Conservation (phyloP, 2,329 filamentous ascomycete species). For the Arthrinium phaeospermum region DNA sequence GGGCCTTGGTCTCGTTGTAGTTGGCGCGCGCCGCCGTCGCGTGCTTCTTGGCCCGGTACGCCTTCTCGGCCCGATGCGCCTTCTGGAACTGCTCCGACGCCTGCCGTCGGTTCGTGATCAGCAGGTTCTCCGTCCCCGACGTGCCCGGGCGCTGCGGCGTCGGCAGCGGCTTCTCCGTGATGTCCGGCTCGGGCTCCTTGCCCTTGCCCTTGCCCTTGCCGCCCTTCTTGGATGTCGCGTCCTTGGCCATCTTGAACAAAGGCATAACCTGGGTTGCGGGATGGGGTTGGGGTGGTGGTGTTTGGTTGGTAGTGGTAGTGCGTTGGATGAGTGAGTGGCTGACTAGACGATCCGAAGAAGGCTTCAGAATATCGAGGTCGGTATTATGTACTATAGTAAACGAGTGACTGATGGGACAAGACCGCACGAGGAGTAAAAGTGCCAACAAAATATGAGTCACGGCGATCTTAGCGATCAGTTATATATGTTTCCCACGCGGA, state of each 20-base stretch:
- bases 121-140: constrained; percentile 49
- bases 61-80: constrained; percentile 47
- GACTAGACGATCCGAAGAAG: neutral
- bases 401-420: constrained; percentile 13
- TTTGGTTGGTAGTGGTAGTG: neutral
- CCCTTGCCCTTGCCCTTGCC: constrained; percentile 26
- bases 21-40: constrained; percentile 45
- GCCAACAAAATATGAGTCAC: neutral
- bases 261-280: constrained; percentile 3
- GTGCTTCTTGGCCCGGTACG: constrained; percentile 49
- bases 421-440: constrained; percentile 4
- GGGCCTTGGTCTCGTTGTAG: constrained; percentile 44
- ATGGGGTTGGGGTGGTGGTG: neutral
- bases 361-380: constrained; percentile 4
- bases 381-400: neutral
- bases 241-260: constrained; percentile 21
- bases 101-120: constrained; percentile 44
- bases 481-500: constrained; percentile 5
- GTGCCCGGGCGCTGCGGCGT: constrained; percentile 43
- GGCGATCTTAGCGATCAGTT: neutral
- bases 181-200: constrained; percentile 20
- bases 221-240: constrained; percentile 18
- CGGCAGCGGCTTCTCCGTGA: constrained; percentile 23
- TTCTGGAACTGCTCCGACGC: constrained; percentile 45
- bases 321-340: neutral